phyloP scores from a whole-genome alignment of 495 filamentous ascomycete genomes.

The Penicillium chermesinum region DNA sequence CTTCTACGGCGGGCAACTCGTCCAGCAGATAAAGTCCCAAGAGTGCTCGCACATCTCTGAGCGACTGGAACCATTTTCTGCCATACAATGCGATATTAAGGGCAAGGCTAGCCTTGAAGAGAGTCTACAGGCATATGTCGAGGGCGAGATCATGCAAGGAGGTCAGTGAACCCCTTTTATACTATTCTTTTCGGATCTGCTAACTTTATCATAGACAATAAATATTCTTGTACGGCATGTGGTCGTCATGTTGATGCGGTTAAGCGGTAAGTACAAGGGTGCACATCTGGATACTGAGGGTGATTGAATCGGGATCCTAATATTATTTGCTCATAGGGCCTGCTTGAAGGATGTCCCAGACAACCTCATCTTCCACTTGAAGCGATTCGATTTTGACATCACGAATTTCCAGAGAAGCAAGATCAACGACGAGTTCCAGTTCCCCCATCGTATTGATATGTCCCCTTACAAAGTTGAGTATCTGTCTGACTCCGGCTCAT shows the following conservation, averaged over 20 bases:
- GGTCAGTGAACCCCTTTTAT: constrained; percentile 12
- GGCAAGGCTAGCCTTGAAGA: constrained; percentile 81
- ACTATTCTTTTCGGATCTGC: not conserved
- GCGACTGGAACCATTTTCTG: constrained; percentile 82
- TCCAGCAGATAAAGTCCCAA: constrained; percentile 92
- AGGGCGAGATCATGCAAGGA: constrained; percentile 95
- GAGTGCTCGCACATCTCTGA: constrained; percentile 95
- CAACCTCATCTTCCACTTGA: constrained; percentile 92
- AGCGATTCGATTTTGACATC: constrained; percentile 94
- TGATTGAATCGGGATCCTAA: too few relatives aligned
- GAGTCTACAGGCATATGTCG: constrained; percentile 88
- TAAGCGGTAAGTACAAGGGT: constrained; percentile 60
- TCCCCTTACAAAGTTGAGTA: constrained; percentile 81
- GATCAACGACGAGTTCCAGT: constrained; percentile 92
- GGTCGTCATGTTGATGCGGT: constrained; percentile 89
- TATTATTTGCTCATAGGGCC: too few relatives aligned
- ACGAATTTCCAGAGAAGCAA: constrained; percentile 79
- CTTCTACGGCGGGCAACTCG: constrained; percentile 85
- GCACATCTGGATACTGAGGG: not conserved
- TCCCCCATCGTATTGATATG: constrained; percentile 84
- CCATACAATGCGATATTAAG: constrained; percentile 95
- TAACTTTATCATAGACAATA: constrained; percentile 66
- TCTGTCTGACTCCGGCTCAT: constrained; percentile 59
- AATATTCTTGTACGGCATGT: constrained; percentile 93
- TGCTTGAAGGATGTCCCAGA: constrained; percentile 92